Evolutionary conservation across 345 rosid species (phyloP), one percentile per base, ranked within the genome.

Genomic region (Bretschneidera sinensis): DNA sequence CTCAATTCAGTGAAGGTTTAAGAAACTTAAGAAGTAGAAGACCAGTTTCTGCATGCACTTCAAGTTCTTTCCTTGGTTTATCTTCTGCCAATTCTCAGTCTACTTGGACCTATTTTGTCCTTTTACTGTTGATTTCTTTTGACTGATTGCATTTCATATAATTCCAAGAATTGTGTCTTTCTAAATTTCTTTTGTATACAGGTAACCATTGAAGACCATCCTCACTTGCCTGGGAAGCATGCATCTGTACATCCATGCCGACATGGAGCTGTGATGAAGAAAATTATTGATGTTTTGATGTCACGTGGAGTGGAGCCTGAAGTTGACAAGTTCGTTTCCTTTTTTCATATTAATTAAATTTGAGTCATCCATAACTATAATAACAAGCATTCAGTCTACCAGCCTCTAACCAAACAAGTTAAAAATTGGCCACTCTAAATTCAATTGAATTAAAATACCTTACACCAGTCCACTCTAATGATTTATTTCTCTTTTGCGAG

Each of bases 201-300:
- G 97, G 97, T 91, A 24, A 91, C 97, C 16, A 95, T 95, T 68
- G 99, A 91, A 77, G 99, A 88, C 67, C 99, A 95, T 73, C 91
- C 99, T 17, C 99, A 95, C 68, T 79, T 95, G 71, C 87, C 96
- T 45, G 97, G 99, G 68, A 95, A 95, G 77, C 99, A 95, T 60
- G 99, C 99, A 18, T 95, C 99, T 55, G 90, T 95, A 24, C 99
- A 95, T 79, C 99, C 99, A 48, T 95, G 99, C 72, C 81, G 83
- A 54, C 99, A 95, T 77, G 99, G 96, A 17, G 99, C 97, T 48
- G 99, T 95, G 34, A 95, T 95, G 99, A 95, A 95, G 84, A 95
- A 91, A 77, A 91, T 95, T 43, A 95, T 91, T 71, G 99, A 91
- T 73, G 96, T 91, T 24, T 68, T 88, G 62, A 83, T 95, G 97